Evolutionary conservation across 1,284 basidiomycete species (phyloP).

Genomic region (Irpex rosettiformis): DNA sequence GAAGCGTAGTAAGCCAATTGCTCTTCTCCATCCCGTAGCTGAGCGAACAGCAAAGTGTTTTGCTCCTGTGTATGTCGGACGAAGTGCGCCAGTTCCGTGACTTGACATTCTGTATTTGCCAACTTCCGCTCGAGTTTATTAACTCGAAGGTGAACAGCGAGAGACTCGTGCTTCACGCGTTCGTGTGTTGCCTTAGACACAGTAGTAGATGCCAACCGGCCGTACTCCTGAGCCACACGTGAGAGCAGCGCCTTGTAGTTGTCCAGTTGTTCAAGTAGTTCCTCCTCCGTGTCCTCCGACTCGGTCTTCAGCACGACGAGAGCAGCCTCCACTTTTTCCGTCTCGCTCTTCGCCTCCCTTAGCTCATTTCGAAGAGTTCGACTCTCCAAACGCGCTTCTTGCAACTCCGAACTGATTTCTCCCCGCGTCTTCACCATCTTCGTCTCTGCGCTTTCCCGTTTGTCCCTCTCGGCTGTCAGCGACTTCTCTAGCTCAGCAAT

Average conservation of each 20-base stretch:
- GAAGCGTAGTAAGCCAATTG: constrained; percentile 35
- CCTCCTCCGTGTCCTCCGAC: constrained; percentile 36
- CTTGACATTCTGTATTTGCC: constrained; percentile 64
- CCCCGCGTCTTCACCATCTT: constrained; percentile 40
- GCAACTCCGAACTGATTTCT: constrained; percentile 40
- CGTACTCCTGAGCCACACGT: constrained; percentile 56
- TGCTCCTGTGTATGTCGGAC: constrained; percentile 55
- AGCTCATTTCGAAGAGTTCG: constrained; percentile 36
- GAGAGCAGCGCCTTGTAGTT: constrained; percentile 41
- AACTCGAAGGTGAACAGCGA: constrained; percentile 39
- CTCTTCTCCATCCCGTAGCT: constrained; percentile 40
- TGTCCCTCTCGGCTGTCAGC: constrained; percentile 46
- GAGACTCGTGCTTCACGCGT: constrained; percentile 40
- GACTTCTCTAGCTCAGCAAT: constrained; percentile 56
- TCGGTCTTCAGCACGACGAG: constrained; percentile 22
- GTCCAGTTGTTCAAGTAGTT: constrained; percentile 46
- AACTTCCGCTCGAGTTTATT: constrained; percentile 62
- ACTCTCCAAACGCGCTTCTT: constrained; percentile 32
- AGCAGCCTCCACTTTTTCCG: constrained; percentile 27
- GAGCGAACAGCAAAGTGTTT: constrained; percentile 40
- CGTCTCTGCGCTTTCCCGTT: constrained; percentile 42
- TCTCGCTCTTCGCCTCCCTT: constrained; percentile 33
- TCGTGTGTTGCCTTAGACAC: constrained; percentile 39
- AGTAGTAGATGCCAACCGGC: constrained; percentile 48
- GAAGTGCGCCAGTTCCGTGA: constrained; percentile 58